Evolutionary conservation across 2,329 filamentous ascomycete species (phyloP).

Genomic region (Phaeosphaeria sp.): DNA sequence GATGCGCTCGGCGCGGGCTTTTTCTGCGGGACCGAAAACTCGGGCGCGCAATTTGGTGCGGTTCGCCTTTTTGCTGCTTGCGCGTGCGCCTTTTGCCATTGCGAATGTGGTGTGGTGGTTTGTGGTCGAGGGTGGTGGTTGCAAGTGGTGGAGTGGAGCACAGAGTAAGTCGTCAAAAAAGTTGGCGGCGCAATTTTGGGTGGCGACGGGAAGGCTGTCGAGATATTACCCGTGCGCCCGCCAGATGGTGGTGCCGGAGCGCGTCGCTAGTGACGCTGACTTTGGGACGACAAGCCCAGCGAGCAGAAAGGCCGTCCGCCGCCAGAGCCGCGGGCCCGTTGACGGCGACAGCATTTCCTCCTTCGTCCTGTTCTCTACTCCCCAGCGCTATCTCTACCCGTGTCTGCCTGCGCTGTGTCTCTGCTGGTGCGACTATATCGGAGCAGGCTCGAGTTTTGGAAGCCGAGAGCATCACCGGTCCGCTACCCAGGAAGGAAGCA

Average conservation of each 20-base stretch:
- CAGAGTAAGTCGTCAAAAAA: slow-evolving; percentile 17
- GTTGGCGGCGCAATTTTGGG: slow-evolving; percentile 24
- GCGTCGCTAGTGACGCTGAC: slow-evolving; percentile 36
- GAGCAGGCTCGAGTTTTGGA: slow-evolving; percentile 8
- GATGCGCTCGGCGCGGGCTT: slow-evolving; percentile 80
- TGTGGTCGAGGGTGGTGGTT: slow-evolving; percentile 5
- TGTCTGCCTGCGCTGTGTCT: neutral
- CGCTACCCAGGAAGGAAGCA: neutral
- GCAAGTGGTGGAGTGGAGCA: slow-evolving; percentile 4
- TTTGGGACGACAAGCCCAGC: slow-evolving; percentile 20
- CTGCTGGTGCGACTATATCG: neutral
- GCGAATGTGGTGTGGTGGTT: slow-evolving; percentile 32
- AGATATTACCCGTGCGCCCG: slow-evolving; percentile 20
- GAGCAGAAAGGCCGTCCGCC: slow-evolving; percentile 23
- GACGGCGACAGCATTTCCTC: slow-evolving; percentile 13
- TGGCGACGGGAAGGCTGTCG: slow-evolving; percentile 19
- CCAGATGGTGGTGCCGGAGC: slow-evolving; percentile 8
- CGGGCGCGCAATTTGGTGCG: slow-evolving; percentile 78
- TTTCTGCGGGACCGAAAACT: slow-evolving; percentile 84
- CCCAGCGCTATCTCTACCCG: neutral
- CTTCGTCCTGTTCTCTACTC: neutral
- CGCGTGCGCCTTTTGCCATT: slow-evolving; percentile 89
- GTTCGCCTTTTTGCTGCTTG: slow-evolving; percentile 83
- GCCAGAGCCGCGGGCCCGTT: slow-evolving; percentile 32
- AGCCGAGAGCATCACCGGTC: slow-evolving; percentile 21